Conservation (phyloP, 2,329 filamentous ascomycete genomes). For the Fusarium tuaranense region DNA sequence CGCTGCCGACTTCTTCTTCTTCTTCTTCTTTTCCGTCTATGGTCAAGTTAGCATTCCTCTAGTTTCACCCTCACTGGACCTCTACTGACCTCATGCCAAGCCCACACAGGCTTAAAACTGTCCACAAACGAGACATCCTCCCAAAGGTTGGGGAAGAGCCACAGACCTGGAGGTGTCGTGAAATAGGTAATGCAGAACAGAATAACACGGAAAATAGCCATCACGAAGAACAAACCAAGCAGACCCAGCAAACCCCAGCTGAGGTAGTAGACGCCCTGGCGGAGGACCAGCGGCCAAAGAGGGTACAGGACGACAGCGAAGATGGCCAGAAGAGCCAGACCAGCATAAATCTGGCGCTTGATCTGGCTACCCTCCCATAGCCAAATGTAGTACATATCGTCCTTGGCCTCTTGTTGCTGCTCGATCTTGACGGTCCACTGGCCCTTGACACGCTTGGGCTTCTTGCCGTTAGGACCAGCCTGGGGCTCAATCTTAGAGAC, state of each 20-base stretch:
- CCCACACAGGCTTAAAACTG: constrained; percentile 95
- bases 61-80: not conserved
- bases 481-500: constrained; percentile 81
- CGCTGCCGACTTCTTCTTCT: constrained; percentile 67
- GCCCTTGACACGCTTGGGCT: constrained; percentile 91
- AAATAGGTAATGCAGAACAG: constrained; percentile 96
- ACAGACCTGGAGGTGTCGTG: constrained; percentile 85
- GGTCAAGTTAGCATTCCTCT: constrained; percentile 32
- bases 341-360: constrained; percentile 93
- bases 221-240: constrained; percentile 93
- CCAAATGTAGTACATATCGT: constrained; percentile 96
- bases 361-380: constrained; percentile 94
- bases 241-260: constrained; percentile 93
- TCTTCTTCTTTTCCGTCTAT: constrained; percentile 56
- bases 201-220: constrained; percentile 97
- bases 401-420: constrained; percentile 89
- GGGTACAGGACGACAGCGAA: constrained; percentile 95
- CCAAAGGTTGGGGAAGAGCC: constrained; percentile 97
- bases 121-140: constrained; percentile 99
- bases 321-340: constrained; percentile 82
- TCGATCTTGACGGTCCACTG: constrained; percentile 97
- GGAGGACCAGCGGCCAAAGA: constrained; percentile 91
- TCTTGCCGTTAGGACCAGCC: constrained; percentile 73
- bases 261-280: constrained; percentile 96
- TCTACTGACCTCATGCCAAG: constrained; percentile 89